Conservation (phyloP, 352 stramenopile species). For the Globisporangium cylindrosporum region DNA sequence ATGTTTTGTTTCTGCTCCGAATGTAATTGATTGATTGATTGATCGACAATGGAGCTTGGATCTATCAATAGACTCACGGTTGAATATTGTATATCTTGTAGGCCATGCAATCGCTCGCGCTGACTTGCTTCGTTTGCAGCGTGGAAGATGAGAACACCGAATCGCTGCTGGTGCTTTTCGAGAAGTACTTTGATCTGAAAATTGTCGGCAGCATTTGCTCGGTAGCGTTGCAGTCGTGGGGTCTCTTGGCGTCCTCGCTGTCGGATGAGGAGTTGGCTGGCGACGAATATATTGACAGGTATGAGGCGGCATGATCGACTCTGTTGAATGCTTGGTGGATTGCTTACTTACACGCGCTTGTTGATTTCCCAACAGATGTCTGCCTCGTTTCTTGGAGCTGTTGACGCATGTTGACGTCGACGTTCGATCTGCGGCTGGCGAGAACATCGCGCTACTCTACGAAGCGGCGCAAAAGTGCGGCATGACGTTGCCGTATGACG, state of each 20-base stretch:
- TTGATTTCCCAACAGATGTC: constrained; percentile 29
- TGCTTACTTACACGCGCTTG: neutral
- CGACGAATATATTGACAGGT: constrained; percentile 64
- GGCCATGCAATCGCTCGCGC: constrained; percentile 64
- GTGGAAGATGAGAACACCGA: constrained; percentile 76
- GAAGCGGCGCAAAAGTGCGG: constrained; percentile 56
- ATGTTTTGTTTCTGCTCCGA: constrained; percentile 11
- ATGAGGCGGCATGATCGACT: constrained; percentile 1
- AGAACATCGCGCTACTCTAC: constrained; percentile 85
- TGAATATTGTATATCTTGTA: constrained; percentile 19
- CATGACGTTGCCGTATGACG: constrained; percentile 49
- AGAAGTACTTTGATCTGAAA: constrained; percentile 71
- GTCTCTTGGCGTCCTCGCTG: constrained; percentile 61
- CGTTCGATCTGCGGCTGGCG: constrained; percentile 70
- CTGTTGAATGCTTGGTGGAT: neutral
- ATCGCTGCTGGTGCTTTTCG: constrained; percentile 56
- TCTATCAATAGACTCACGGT: constrained; percentile 4
- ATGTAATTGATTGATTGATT: neutral
- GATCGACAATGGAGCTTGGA: neutral
- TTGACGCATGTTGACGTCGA: constrained; percentile 81
- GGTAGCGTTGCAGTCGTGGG: constrained; percentile 70
- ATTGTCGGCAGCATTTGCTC: constrained; percentile 61
- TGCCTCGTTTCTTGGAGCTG: constrained; percentile 68
- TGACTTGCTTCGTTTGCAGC: constrained; percentile 77
- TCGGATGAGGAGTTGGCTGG: constrained; percentile 47